Evolutionary conservation across 768 basidiomycete species (phyloP).

Genomic region (Sporobolomyces roseus): DNA sequence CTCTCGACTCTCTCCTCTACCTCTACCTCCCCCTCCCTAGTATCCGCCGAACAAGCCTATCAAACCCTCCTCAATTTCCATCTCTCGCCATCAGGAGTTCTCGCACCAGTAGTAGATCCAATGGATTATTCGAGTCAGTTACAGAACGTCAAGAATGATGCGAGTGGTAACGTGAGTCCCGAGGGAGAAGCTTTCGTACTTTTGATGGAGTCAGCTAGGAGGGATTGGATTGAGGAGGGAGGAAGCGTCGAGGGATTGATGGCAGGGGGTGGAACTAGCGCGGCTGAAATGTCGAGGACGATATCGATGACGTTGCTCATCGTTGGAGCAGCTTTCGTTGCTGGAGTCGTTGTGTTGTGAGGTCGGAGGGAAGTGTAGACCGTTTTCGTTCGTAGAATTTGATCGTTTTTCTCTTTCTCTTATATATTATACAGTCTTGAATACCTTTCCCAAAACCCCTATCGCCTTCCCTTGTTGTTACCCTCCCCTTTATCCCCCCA

Average conservation of each 20-base stretch:
- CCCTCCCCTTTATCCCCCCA: too few species aligned
- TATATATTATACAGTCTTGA: too few species aligned
- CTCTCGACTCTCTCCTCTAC: constrained; percentile 54
- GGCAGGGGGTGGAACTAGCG: not conserved
- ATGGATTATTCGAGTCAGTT: constrained; percentile 48
- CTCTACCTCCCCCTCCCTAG: not conserved
- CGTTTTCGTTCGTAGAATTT: too few species aligned
- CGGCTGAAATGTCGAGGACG: not conserved
- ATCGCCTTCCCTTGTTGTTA: too few species aligned
- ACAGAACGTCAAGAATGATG: not conserved
- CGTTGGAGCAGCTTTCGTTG: too few species aligned
- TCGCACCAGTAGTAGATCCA: constrained; percentile 34
- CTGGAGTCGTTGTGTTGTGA: too few species aligned
- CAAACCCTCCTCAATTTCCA: constrained; percentile 12
- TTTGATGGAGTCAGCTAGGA: constrained; percentile 67
- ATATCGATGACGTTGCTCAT: too few species aligned
- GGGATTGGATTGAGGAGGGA: constrained; percentile 56
- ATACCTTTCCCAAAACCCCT: too few species aligned
- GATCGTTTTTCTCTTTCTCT: too few species aligned
- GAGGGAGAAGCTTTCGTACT: constrained; percentile 78
- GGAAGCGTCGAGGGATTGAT: constrained; percentile 12
- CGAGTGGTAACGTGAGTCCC: constrained; percentile 62
- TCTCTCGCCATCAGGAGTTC: constrained; percentile 15
- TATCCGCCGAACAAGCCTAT: constrained; percentile 42
- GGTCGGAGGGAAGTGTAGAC: too few species aligned